Percentiles rank a stretch among this genome's conserved stretches.
phyloP scores from a whole-genome alignment of 179 eudicot genomes.

The Kewa caespitosa region DNA sequence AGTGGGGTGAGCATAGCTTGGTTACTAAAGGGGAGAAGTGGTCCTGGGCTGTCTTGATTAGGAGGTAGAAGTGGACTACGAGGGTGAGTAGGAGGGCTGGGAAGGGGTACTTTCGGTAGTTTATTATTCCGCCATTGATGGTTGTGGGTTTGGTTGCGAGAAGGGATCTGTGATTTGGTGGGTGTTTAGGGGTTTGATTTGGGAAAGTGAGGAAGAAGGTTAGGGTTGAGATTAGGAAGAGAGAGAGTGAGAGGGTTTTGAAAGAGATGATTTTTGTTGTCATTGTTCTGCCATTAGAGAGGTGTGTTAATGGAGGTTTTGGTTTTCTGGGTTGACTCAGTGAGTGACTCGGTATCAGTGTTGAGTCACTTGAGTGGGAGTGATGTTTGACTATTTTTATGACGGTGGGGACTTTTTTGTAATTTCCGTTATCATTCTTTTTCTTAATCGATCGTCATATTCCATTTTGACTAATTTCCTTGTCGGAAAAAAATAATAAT shows the following conservation, averaged over 20 bases:
- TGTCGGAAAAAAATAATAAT: too few species aligned
- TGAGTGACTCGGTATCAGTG: neutral
- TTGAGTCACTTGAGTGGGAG: neutral
- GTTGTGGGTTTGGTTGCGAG: conserved; percentile 27
- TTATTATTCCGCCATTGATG: conserved; percentile 51
- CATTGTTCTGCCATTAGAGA: conserved; percentile 39
- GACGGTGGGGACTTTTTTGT: too few species aligned
- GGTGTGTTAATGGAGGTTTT: neutral
- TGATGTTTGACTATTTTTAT: too few species aligned
- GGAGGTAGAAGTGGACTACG: conserved; percentile 64
- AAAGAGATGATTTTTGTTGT: conserved; percentile 12
- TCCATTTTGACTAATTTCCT: too few species aligned
- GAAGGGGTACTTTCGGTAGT: conserved; percentile 51
- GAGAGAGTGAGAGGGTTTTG: conserved; percentile 24
- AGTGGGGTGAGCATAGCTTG: conserved; percentile 48
- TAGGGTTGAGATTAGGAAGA: conserved; percentile 33
- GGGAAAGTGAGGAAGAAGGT: conserved; percentile 51
- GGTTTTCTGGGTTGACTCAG: neutral
- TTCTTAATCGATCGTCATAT: too few species aligned
- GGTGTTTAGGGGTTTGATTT: conserved; percentile 20
- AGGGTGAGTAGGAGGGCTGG: conserved; percentile 52
- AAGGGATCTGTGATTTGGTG: conserved; percentile 38
- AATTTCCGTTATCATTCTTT: too few species aligned
- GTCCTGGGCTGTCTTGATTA: conserved; percentile 67
- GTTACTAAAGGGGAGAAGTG: conserved; percentile 71